A percentile compares a stretch with the other conserved stretches of the same genome.
Conservation (phyloP, 257 asterid genomes). For the Plantago major region DNA sequence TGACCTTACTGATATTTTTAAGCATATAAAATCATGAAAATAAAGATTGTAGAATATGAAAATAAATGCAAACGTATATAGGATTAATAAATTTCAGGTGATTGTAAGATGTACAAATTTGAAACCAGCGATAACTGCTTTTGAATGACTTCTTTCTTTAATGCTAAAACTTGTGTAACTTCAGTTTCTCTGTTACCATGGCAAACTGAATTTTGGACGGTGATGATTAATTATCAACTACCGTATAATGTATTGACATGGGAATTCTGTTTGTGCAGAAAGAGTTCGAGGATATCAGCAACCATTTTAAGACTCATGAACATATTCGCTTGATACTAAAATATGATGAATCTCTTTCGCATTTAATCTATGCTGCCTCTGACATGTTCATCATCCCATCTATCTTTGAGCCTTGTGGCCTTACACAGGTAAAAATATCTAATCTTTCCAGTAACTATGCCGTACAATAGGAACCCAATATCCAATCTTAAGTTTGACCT, state of each 20-base stretch:
- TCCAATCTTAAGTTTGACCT: slow-evolving; percentile 10
- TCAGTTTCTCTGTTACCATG: too few relatives aligned
- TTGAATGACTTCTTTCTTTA: neutral
- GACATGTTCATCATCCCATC: slow-evolving; percentile 95
- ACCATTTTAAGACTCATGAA: slow-evolving; percentile 58
- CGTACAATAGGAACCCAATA: slow-evolving; percentile 6
- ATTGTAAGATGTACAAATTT: neutral
- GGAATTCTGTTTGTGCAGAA: slow-evolving; percentile 44
- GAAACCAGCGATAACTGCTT: neutral
- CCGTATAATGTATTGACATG: slow-evolving; percentile 19
- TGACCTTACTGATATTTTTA: neutral
- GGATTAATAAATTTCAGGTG: neutral
- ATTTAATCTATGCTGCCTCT: slow-evolving; percentile 80
- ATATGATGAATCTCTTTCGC: slow-evolving; percentile 90
- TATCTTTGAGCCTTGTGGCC: slow-evolving; percentile 97
- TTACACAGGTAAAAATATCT: slow-evolving; percentile 66
- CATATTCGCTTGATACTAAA: slow-evolving; percentile 74
- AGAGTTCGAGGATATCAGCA: slow-evolving; percentile 79
- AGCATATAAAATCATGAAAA: neutral
- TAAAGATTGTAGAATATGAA: neutral
- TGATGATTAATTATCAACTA: neutral
- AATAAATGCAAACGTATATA: slow-evolving; percentile 2
- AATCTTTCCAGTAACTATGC: slow-evolving; percentile 13
- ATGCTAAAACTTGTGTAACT: too few relatives aligned
- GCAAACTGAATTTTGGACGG: too few relatives aligned